Base-by-base conservation (phyloP, 768 basidiomycete genomes). In the Sutorius australiensis region DNA sequence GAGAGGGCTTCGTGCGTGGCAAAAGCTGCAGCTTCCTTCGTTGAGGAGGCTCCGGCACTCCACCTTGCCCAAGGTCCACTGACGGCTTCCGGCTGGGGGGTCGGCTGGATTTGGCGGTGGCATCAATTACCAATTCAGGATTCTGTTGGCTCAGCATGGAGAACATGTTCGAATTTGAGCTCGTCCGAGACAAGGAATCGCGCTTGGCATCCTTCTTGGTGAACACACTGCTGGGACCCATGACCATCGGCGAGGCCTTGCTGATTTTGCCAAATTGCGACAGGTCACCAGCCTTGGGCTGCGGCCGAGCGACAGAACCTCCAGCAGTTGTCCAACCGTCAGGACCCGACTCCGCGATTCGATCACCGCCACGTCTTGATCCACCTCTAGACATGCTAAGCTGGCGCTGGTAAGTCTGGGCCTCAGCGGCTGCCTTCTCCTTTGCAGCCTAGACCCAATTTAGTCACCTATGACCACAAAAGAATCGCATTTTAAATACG, bases 321-420 rank as follows among this genome's bases (percentile, higher is more conserved):
- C 80, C 77, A 47, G 86, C 82, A 17, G 86, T 84, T 33, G 88
- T 82, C 94, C 95, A 98, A n/a, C 91, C 91, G 54, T 98, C 94
- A 30, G 86, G 79, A 27, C 83, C 84, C 50, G 78, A 73, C 51
- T 82, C 82, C 11, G 80, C 78, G 40, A 75, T 78, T 54, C 87
- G 80, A 8, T 89, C 82, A 16, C 81, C 84, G 36, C 94, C 95
- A 39, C 93, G 86, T 48, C 92, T 81, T 50, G 95, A 98, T 36
- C 92, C 92, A 36, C 89, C 87, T 36, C 95, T 87, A 24, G 92
- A 94, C 83, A 95, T 92, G 68, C 80, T 84, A 46, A 83, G 75
- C 43, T 80, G 80, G 3, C 84, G 80, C 30, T 80, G 77, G 58
- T 72, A 79, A 30, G 73, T 76, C 67, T 82, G 84, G 63, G 77